Evolutionary conservation across 805 yeast species (phyloP).

Genomic region (Candida wancherniae): DNA sequence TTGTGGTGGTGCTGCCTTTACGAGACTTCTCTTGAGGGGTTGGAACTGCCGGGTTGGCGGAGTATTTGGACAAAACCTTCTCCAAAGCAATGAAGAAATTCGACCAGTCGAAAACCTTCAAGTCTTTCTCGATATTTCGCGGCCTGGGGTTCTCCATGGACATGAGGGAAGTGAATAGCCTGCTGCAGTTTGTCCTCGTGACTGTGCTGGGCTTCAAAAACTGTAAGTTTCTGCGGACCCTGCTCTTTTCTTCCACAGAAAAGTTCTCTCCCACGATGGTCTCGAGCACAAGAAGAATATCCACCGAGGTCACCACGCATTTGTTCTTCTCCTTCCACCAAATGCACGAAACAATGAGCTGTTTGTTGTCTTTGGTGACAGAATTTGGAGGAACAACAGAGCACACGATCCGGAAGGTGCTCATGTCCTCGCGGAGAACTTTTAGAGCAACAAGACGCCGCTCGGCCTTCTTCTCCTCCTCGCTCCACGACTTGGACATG

Average conservation of each 20-base stretch:
- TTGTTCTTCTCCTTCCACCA: conserved; percentile 46
- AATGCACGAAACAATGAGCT: conserved; percentile 54
- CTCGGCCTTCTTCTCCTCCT: conserved; percentile 35
- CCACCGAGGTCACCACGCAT: conserved; percentile 60
- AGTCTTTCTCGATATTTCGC: conserved; percentile 64
- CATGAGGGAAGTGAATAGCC: conserved; percentile 43
- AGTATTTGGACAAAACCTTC: conserved; percentile 57
- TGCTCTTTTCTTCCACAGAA: conserved; percentile 63
- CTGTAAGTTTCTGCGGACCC: conserved; percentile 64
- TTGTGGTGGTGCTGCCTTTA: too few species aligned
- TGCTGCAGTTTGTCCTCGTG: conserved; percentile 33
- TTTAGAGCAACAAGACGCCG: conserved; percentile 48
- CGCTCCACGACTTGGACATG: conserved; percentile 45
- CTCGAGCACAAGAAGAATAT: conserved; percentile 54
- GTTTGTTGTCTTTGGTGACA: conserved; percentile 31
- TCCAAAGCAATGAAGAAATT: conserved; percentile 48
- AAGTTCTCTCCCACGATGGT: conserved; percentile 50
- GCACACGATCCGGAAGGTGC: conserved; percentile 10
- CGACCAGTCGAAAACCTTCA: conserved; percentile 62
- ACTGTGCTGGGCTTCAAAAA: conserved; percentile 58
- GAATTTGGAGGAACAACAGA: conserved; percentile 26
- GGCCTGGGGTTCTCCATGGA: conserved; percentile 60
- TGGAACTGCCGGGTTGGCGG: conserved; percentile 17
- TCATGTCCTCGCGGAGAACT: conserved; percentile 23
- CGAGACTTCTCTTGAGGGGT: too few species aligned